Percentiles rank a stretch among this genome's conserved stretches.
These are phyloP conservation scores for Arthrobotrys entomopaga DNA, from an alignment of 2,329 filamentous ascomycete genomes.

Conservation along the genomic window DNA sequence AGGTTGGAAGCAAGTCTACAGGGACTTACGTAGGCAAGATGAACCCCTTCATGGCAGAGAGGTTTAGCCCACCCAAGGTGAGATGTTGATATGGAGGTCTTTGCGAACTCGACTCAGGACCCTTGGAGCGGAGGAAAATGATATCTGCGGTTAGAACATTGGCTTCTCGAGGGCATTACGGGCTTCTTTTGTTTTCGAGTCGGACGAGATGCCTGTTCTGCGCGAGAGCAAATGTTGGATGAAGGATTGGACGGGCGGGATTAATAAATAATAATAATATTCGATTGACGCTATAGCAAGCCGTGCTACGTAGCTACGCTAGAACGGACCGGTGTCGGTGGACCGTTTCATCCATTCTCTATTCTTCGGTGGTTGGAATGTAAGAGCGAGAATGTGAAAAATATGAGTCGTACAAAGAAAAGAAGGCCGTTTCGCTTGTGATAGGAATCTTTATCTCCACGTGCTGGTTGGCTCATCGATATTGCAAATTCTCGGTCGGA, in stretches of 20 bases:
- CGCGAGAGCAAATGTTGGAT: background rate
- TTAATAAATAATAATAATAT: background rate
- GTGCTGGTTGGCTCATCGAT: too few relatives aligned
- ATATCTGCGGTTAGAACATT: constrained; percentile 45
- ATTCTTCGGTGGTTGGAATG: background rate
- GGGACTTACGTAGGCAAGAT: constrained; percentile 41
- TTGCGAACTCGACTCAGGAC: constrained; percentile 25
- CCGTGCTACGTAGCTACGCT: constrained; percentile 12
- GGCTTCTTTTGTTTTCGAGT: constrained; percentile 30
- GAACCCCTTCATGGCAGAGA: constrained; percentile 48
- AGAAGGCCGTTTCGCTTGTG: too few relatives aligned
- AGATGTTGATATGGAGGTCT: constrained; percentile 4
- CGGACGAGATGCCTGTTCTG: constrained; percentile 8
- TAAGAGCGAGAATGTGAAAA: too few relatives aligned
- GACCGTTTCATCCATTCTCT: constrained; percentile 22
- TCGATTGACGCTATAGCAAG: too few relatives aligned
- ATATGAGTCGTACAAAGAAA: too few relatives aligned
- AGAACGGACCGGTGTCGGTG: constrained; percentile 3
- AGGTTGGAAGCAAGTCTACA: background rate
- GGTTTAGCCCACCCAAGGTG: constrained; percentile 23
- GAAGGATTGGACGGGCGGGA: background rate
- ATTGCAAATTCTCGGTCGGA: too few relatives aligned
- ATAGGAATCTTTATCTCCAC: too few relatives aligned
- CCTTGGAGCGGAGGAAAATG: constrained; percentile 47
- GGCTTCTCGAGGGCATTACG: constrained; percentile 49